Evolutionary conservation across 768 basidiomycete genomes (phyloP), one percentile per base, ranked within the genome.

Genomic region (Cyathus striatus): DNA sequence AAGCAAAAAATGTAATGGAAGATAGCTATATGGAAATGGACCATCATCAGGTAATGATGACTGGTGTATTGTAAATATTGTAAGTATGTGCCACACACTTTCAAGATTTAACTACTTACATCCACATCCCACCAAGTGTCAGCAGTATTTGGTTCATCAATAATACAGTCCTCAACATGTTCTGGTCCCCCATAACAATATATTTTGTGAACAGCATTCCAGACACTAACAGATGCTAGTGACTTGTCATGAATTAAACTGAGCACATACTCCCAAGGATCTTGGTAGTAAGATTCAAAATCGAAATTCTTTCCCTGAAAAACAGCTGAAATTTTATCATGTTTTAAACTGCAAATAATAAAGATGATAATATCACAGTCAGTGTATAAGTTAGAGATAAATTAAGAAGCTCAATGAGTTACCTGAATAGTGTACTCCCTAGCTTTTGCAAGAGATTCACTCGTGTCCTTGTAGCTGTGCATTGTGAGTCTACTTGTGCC

Each of bases 1-100:
- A 5, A 62, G 53, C 61, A 60, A 63, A 17, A 59, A 51, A 44
- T 58, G 56, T 1, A 60, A 41, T 2, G 58, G 60, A 25, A 63
- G 46, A 41, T 48, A 55, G 17, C 47, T 56, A 36, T 63, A 56
- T 2, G 54, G 53, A 41, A 43, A 51, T 12, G 26, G 20, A 30
- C 49, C 47, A 30, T 16, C n/a, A 6, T 45, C 42, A 9, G 56
- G 56, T 23, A 61, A 49, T 23, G 51, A 44, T 23, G 44, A 44
- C 55, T 52, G 24, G n/a, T 33, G 38, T n/a, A 33, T 44, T 33
- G 2, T 2, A 32, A 32, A 12, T 3, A 32, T 12, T 9, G n/a
- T 30, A 7, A 30, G 27, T 30, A 48, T 16, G 34, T 24, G 45
- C 27, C 16, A 26, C n/a, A 20, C 39, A 18, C 20, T 38, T 3